Evolutionary conservation across 176 grass and related monocot genomes (phyloP).

Genomic region (Zea mays): DNA sequence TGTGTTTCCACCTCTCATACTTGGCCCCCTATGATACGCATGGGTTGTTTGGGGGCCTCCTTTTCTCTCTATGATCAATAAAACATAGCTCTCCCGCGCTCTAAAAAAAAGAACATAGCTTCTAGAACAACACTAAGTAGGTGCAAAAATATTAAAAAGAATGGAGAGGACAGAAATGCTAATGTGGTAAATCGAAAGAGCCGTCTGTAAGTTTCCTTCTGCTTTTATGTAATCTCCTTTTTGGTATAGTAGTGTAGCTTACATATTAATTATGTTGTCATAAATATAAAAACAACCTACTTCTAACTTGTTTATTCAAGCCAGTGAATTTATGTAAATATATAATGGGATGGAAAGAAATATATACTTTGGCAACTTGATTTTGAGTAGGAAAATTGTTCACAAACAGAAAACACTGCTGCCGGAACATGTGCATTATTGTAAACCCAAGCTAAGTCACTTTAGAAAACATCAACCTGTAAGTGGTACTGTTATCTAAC

Average conservation of each 20-base stretch:
- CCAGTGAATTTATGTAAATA: neutral
- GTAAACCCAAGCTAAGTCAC: neutral
- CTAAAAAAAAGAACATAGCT: neutral
- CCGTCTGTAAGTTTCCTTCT: neutral
- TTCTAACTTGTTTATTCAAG: neutral
- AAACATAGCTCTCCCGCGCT: too few species aligned
- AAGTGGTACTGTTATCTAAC: conserved; percentile 5
- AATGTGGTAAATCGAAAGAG: neutral
- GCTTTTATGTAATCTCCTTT: neutral
- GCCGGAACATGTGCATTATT: neutral
- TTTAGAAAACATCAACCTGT: neutral
- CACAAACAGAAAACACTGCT: neutral
- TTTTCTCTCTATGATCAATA: too few species aligned
- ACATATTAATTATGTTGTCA: neutral
- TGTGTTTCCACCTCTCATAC: too few species aligned
- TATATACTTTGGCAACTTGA: neutral
- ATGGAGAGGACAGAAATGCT: neutral
- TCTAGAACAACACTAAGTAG: conserved; percentile 16
- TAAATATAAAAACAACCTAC: neutral
- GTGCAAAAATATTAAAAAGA: neutral
- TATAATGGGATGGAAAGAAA: neutral
- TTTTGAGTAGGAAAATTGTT: neutral
- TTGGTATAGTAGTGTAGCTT: neutral
- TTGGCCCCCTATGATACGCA: too few species aligned
- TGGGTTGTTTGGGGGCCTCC: too few species aligned